Base-by-base conservation (phyloP, 1,284 basidiomycete species). In the Trichosporon asahii region DNA sequence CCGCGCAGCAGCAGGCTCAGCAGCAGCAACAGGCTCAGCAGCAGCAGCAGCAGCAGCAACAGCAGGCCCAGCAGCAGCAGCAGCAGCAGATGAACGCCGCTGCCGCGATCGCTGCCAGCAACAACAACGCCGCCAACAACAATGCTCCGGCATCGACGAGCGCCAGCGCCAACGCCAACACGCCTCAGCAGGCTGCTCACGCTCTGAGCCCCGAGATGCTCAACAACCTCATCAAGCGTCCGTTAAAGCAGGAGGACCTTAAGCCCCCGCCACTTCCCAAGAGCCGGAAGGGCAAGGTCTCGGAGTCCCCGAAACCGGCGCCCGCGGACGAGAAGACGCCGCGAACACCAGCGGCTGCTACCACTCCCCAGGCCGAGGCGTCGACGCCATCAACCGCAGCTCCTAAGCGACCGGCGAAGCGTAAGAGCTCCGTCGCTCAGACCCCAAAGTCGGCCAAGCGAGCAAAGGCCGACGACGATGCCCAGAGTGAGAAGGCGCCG, bases 211-310 rank as follows among this genome's bases (percentile, higher is more conserved):
- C 72, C 40, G 72, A 73, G 64, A 61, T 69, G 31, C 66, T 73
- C 60, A 73, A 73, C 70, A 73, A 71, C 65, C 68, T 73, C 49
- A 73, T 73, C 49, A 73, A 73, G 72, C 68, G 72, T 3, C 72
- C 72, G 12, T 49, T 73, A 18, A 73, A 73, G 72, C 72, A 71
- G 65, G 72, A 73, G 53, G 72, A 73, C 64, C 66, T 73, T n/a
- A 73, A 73, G 53, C 72, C 72, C 0, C 72, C 72, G 1, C 72
- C 72, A 0, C 66, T 69, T 3, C 72, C 72, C 0, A 71, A 70
- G 61, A 64, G 46, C n/a, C 66, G 66, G 31, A 68, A 68, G 60
- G 40, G 37, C 18, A 70, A 70, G 63, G 65, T 71, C 35, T 65
- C 57, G 33, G 67, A 65, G 23, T 68, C 67, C 14, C 70, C 70